These are phyloP conservation scores for Lentinula detonsa DNA, from an alignment of 768 basidiomycete genomes.

Conservation along the genomic window DNA sequence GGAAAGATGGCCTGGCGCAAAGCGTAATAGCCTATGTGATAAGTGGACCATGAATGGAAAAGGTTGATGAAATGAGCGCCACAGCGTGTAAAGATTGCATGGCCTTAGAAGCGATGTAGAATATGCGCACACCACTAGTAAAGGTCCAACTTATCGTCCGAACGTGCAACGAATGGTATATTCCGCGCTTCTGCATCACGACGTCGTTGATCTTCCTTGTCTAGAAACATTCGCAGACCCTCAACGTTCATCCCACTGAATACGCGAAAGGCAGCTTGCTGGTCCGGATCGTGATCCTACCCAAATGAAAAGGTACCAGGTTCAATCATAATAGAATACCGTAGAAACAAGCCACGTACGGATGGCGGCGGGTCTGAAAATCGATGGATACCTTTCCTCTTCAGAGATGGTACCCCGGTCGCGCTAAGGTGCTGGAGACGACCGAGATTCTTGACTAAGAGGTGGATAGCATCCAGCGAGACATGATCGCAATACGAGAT, in stretches of 20 bases:
- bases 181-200: slow-evolving; percentile 54
- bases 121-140: slow-evolving; percentile 32
- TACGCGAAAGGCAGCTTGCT: slow-evolving; percentile 70
- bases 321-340: background rate
- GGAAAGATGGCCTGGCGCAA: background rate
- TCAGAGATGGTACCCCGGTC: slow-evolving; percentile 75
- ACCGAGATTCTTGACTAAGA: slow-evolving; percentile 53
- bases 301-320: slow-evolving; percentile 9
- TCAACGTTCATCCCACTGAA: slow-evolving; percentile 66
- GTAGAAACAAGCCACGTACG: slow-evolving; percentile 31
- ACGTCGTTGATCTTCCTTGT: slow-evolving; percentile 58
- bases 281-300: slow-evolving; percentile 61
- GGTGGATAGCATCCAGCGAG: slow-evolving; percentile 69
- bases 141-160: slow-evolving; percentile 59
- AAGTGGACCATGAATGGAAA: background rate
- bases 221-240: slow-evolving; percentile 60
- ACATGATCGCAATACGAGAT: slow-evolving; percentile 83
- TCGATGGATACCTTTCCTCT: slow-evolving; percentile 58
- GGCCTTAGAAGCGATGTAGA: background rate
- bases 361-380: slow-evolving; percentile 72
- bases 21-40: background rate
- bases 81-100: background rate
- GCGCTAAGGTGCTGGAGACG: slow-evolving; percentile 70
- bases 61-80: background rate
- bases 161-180: slow-evolving; percentile 52